Evolutionary conservation across 371 early-diverging fungal species (phyloP).

Genomic region (Mortierella sp.): DNA sequence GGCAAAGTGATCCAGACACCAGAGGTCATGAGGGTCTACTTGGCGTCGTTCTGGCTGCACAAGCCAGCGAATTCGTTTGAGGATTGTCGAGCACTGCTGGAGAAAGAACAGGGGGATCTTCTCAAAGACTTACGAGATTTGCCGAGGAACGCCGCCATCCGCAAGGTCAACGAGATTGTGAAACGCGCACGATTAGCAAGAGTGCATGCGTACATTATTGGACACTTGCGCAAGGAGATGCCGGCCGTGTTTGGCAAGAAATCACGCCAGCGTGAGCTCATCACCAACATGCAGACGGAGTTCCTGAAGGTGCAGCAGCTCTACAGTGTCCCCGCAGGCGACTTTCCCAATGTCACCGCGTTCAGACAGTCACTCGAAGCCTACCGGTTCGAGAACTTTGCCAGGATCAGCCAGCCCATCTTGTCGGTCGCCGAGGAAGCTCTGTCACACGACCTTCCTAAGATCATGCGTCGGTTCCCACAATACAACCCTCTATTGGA

Average conservation of each 20-base stretch:
- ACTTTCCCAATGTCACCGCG: slow-evolving; percentile 79
- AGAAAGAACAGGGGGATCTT: slow-evolving; percentile 85
- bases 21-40: slow-evolving; percentile 90
- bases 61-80: slow-evolving; percentile 80
- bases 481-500: slow-evolving; percentile 65
- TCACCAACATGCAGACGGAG: slow-evolving; percentile 79
- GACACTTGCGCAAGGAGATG: slow-evolving; percentile 88
- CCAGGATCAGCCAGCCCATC: slow-evolving; percentile 71
- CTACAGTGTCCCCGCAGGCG: slow-evolving; percentile 80
- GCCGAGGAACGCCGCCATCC: slow-evolving; percentile 86
- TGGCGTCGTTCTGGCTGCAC: slow-evolving; percentile 87
- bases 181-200: slow-evolving; percentile 86
- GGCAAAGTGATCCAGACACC: slow-evolving; percentile 92
- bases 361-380: slow-evolving; percentile 72
- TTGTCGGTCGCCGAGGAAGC: slow-evolving; percentile 61
- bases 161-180: slow-evolving; percentile 93
- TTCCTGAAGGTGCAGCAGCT: slow-evolving; percentile 81
- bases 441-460: slow-evolving; percentile 72
- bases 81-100: slow-evolving; percentile 79
- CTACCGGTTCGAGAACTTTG: slow-evolving; percentile 86
- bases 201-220: slow-evolving; percentile 90
- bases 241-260: slow-evolving; percentile 90
- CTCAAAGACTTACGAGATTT: slow-evolving; percentile 82
- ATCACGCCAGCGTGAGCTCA: slow-evolving; percentile 79
- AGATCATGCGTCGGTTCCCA: slow-evolving; percentile 77